Percentiles rank a stretch among this genome's conserved stretches.
phyloP scores from a whole-genome alignment of 371 early-diverging fungal species.

The Rhizopus delemar region DNA sequence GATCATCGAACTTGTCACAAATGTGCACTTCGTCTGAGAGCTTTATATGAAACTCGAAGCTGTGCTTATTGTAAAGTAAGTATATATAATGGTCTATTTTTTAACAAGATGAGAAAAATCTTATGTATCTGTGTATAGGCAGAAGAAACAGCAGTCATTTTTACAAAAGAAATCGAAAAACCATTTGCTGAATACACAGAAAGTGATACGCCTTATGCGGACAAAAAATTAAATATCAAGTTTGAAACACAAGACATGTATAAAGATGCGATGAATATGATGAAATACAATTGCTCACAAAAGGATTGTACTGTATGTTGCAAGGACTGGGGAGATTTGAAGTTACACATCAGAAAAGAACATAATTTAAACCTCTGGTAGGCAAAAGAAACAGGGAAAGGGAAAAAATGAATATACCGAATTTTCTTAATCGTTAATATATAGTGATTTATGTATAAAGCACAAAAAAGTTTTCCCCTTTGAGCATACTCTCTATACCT shows the following conservation, averaged over 20 bases:
- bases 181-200: conserved; percentile 54
- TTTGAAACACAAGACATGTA: conserved; percentile 77
- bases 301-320: conserved; percentile 70
- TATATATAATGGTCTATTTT: background rate
- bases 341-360: conserved; percentile 74
- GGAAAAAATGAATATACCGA: background rate
- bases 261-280: conserved; percentile 69
- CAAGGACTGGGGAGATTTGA: conserved; percentile 79
- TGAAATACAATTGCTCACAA: conserved; percentile 87
- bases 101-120: background rate
- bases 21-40: conserved; percentile 86
- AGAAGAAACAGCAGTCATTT: conserved; percentile 72
- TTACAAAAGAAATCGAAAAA: conserved; percentile 65
- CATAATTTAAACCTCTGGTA: conserved; percentile 83
- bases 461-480: conserved; percentile 90
- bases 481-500: conserved; percentile 83
- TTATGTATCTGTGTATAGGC: conserved; percentile 36
- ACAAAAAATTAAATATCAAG: conserved; percentile 68
- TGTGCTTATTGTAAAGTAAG: conserved; percentile 92
- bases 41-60: conserved; percentile 78
- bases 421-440: background rate
- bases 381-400: background rate
- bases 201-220: conserved; percentile 53
- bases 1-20: conserved; percentile 90
- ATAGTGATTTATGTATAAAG: conserved; percentile 81